Evolutionary conservation across 768 basidiomycete genomes (phyloP).

Genomic region (Agrocybe praecox): DNA sequence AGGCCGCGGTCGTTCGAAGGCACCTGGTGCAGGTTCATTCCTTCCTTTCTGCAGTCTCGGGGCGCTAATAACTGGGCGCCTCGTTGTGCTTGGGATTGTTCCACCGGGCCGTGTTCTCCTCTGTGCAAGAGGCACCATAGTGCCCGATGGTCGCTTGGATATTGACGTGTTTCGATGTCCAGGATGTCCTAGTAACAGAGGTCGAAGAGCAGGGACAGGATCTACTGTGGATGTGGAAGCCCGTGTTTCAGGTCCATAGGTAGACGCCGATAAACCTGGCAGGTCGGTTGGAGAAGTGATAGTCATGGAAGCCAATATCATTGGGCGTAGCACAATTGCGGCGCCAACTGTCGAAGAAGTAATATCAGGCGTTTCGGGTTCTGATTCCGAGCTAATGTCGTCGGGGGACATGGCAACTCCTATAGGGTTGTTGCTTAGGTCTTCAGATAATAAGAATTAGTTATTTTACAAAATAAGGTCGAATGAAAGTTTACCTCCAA

Average conservation of each 20-base stretch:
- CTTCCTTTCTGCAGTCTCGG: conserved; percentile 24
- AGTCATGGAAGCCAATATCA: conserved; percentile 25
- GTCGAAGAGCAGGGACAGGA: conserved; percentile 24
- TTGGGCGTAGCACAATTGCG: conserved; percentile 20
- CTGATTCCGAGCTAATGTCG: not conserved
- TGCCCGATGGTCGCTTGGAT: conserved; percentile 22
- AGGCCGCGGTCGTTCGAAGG: conserved; percentile 43
- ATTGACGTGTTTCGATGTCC: conserved; percentile 29
- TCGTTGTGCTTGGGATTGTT: conserved; percentile 19
- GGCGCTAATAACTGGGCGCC: conserved; percentile 31
- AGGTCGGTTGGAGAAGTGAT: conserved; percentile 3
- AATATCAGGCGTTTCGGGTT: conserved; percentile 3
- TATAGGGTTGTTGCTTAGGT: not conserved
- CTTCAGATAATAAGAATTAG: conserved; percentile 9
- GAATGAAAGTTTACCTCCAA: conserved; percentile 42
- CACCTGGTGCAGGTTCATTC: conserved; percentile 23
- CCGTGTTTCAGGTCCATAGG: not conserved
- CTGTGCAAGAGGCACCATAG: conserved; percentile 30
- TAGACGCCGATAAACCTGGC: not conserved
- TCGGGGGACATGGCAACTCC: not conserved
- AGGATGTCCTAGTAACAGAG: conserved; percentile 38
- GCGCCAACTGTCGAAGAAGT: conserved; percentile 6
- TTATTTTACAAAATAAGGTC: not conserved
- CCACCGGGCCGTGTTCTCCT: conserved; percentile 24
- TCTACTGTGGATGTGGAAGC: not conserved